phyloP scores from a whole-genome alignment of 2,329 filamentous ascomycete species.

The Trichoderma sp. region DNA sequence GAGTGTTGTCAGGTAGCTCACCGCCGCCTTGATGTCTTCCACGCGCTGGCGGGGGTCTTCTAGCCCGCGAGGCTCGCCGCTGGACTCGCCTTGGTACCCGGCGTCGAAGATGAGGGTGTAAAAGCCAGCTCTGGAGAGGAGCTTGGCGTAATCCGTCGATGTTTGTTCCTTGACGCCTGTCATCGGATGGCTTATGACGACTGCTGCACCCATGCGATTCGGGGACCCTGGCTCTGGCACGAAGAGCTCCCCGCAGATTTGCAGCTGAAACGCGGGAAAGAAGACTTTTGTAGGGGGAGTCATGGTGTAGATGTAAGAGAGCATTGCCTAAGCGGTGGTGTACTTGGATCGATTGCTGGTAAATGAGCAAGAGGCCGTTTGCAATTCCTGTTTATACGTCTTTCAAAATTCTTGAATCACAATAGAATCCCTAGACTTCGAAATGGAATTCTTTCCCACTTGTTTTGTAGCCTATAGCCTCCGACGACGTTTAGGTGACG shows the following conservation, averaged over 20 bases:
- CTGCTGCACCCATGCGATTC: constrained; percentile 12
- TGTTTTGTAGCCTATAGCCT: neutral
- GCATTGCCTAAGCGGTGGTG: neutral
- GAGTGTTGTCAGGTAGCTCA: constrained; percentile 36
- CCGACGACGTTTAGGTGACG: constrained; percentile 16
- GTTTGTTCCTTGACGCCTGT: constrained; percentile 43
- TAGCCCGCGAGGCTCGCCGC: constrained; percentile 38
- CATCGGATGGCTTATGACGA: constrained; percentile 37
- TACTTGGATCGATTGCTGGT: neutral
- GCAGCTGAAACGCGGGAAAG: constrained; percentile 7
- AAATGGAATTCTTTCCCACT: neutral
- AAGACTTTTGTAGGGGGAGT: constrained; percentile 9
- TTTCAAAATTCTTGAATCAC: neutral
- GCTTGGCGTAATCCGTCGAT: constrained; percentile 34
- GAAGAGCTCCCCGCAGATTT: constrained; percentile 18
- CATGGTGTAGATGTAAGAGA: neutral
- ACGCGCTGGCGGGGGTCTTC: constrained; percentile 42
- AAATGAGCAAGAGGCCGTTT: neutral
- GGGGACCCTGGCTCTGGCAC: neutral
- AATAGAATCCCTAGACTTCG: neutral
- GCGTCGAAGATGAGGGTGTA: constrained; percentile 39
- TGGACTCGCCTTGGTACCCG: constrained; percentile 40
- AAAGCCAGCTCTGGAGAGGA: constrained; percentile 37
- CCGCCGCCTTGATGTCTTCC: constrained; percentile 39
- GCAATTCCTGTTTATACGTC: neutral